phyloP scores from a whole-genome alignment of 2,329 filamentous ascomycete genomes.

The Neodidymelliopsis sp. region DNA sequence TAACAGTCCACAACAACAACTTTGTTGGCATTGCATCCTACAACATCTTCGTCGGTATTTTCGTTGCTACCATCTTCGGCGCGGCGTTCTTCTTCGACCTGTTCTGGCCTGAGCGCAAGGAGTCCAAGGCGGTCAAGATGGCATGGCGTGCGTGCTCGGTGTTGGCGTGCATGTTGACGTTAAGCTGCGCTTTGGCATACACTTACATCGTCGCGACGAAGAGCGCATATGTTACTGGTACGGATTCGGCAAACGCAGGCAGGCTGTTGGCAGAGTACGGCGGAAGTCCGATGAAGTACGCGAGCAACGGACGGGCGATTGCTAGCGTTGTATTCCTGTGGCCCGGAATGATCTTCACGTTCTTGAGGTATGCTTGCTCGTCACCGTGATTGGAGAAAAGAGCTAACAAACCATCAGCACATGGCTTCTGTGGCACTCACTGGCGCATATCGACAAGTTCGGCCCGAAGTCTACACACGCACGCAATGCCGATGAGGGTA shows the following conservation, averaged over 20 bases:
- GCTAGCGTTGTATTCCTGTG: conserved; percentile 62
- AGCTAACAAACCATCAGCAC: conserved; percentile 41
- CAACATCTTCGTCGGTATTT: conserved; percentile 67
- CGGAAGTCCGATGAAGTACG: conserved; percentile 53
- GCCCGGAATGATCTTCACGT: conserved; percentile 59
- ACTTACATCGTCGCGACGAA: conserved; percentile 60
- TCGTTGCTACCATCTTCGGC: conserved; percentile 65
- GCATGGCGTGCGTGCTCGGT: conserved; percentile 63
- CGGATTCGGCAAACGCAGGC: conserved; percentile 40
- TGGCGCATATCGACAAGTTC: conserved; percentile 48
- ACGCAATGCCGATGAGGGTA: conserved; percentile 23
- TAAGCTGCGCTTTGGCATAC: conserved; percentile 58
- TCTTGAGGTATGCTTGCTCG: conserved; percentile 51
- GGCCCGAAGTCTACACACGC: conserved; percentile 52
- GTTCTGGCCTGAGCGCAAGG: conserved; percentile 65
- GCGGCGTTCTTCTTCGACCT: conserved; percentile 69
- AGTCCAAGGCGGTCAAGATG: conserved; percentile 57
- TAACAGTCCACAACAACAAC: conserved; percentile 62
- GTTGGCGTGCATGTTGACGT: conserved; percentile 56
- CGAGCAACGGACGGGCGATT: conserved; percentile 59
- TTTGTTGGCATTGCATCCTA: conserved; percentile 63
- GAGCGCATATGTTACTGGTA: conserved; percentile 56
- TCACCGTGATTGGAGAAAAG: background rate
- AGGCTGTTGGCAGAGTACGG: conserved; percentile 48
- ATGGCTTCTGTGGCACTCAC: conserved; percentile 49